phyloP scores from a whole-genome alignment of 805 yeast species.

The Candida maesae region DNA sequence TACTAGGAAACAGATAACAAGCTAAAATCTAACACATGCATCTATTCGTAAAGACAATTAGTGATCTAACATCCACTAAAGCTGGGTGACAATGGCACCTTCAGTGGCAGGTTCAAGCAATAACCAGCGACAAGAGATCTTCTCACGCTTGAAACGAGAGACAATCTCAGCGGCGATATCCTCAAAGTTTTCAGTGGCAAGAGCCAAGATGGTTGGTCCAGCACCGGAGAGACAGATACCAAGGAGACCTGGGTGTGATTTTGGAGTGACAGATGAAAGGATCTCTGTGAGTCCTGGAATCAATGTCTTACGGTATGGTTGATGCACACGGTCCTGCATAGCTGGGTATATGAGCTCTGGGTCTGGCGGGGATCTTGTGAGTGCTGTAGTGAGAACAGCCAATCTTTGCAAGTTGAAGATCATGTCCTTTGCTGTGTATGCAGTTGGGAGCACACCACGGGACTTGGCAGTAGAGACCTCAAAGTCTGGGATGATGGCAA shows the following conservation, averaged over 20 bases:
- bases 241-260: conserved; percentile 74
- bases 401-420: conserved; percentile 91
- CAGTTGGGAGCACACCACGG: conserved; percentile 81
- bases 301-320: conserved; percentile 89
- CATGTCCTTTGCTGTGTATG: conserved; percentile 75
- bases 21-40: background rate
- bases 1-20: background rate
- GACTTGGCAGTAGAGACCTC: conserved; percentile 92
- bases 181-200: conserved; percentile 88
- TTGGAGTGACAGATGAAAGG: conserved; percentile 74
- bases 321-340: conserved; percentile 96
- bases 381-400: conserved; percentile 88
- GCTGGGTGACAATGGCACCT: conserved; percentile 64
- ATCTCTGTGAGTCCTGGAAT: conserved; percentile 90
- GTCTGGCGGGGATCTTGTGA: conserved; percentile 80
- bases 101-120: conserved; percentile 82
- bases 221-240: conserved; percentile 98
- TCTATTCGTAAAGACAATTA: conserved; percentile 1
- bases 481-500: conserved; percentile 89
- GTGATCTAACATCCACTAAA: conserved; percentile 1
- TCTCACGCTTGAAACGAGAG: conserved; percentile 58
- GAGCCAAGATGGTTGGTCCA: conserved; percentile 93
- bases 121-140: conserved; percentile 76
- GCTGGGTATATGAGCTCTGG: conserved; percentile 83
- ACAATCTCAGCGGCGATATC: conserved; percentile 76